Base-by-base conservation (phyloP, 1,139 yeast species). In the Sugiyamaella novakii region DNA sequence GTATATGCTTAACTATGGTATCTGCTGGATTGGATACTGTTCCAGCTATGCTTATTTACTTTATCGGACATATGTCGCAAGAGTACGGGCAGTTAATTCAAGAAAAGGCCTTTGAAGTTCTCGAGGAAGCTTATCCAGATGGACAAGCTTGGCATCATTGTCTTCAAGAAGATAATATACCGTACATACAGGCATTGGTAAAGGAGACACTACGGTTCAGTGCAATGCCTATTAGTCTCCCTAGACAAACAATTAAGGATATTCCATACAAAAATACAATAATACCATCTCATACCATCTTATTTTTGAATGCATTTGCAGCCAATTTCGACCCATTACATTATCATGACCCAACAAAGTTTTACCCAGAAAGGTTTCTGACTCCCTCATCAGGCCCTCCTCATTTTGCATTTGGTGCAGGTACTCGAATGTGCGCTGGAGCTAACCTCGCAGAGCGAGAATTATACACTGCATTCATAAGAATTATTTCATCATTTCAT, bases 11-110 rank as follows among this genome's bases (percentile, higher is more conserved):
- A 40, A 83, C 92, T 0, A 80, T 84, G 83, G 83, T 85, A 0
- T 83, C 89, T 57, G 92, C 92, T 3, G 94, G 94, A 0, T 67
- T 85, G 28, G 92, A 85, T 61, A 85, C 86, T 52, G 79, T 84
- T 0, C 84, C 91, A 0, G 71, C 84, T 25, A 83, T 79, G 47
- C 68, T 84, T 49, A 77, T 78, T 54, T 80, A 81, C 56, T 72
- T 83, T 11, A 61, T 84, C 54, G 87, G 87, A 0, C 84, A 81
- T 43, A 67, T 85, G 46, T 75, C 84, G 1, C 78, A 75, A 28
- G 73, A 78, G 1, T 59, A 66, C 45, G 84, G 84, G 1, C 65
- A 67, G 3, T 54, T 50, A 0, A 60, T 79, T 15, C 87, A 83
- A 59, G 61, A 68, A 8, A 59, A 56, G 35, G 80, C 79, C 0